Conservation (phyloP, 1,284 basidiomycete genomes). For the Golubevia sp. region DNA sequence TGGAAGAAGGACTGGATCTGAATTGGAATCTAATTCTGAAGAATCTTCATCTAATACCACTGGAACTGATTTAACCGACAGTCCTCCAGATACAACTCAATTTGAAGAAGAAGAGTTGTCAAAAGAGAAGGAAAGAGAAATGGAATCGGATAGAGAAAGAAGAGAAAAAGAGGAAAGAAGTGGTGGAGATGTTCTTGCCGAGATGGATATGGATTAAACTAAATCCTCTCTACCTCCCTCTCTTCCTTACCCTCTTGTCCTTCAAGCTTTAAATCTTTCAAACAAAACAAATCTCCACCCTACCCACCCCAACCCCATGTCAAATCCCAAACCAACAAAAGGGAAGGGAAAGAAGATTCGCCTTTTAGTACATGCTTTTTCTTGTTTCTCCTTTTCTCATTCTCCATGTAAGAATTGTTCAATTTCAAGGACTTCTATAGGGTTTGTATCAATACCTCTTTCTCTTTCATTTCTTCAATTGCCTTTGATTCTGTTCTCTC, state of each 20-base stretch:
- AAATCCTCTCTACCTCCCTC: too few species aligned
- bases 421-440: too few species aligned
- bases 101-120: neutral
- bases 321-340: conserved; percentile 2
- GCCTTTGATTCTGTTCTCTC: too few species aligned
- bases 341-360: neutral
- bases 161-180: neutral
- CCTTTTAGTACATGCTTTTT: conserved; percentile 9
- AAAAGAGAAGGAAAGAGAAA: neutral
- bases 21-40: neutral
- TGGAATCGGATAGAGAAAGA: neutral
- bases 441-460: too few species aligned
- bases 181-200: conserved; percentile 51
- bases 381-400: too few species aligned
- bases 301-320: conserved; percentile 8
- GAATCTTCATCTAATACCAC: neutral
- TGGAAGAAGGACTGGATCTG: neutral
- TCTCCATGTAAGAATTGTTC: neutral
- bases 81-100: neutral
- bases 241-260: too few species aligned
- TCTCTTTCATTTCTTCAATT: neutral
- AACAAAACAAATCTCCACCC: neutral
- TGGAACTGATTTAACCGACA: neutral
- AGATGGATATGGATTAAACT: conserved; percentile 57
- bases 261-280: neutral